Base-by-base conservation (phyloP, 106 monocot genomes). In the Chionographis japonica region DNA sequence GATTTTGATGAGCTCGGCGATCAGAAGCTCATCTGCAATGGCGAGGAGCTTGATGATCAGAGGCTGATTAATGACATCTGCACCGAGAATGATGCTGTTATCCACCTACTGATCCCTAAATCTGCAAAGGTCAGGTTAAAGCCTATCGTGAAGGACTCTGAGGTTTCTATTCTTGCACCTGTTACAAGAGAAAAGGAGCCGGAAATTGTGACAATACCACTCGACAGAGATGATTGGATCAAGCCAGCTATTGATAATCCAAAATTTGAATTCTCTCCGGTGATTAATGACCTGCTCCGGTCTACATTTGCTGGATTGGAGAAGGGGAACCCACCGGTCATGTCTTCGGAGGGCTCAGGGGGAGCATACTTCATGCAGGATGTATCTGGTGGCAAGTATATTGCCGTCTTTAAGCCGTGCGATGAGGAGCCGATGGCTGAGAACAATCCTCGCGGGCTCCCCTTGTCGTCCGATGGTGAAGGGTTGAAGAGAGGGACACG, bases 391-490 rank as follows among this genome's bases (percentile, higher is more conserved):
- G 18, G 16, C 3, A 80, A 77, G 18, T 65, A 76, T 63, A 61
- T 80, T 52, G 71, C 74, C 4, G 87, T 88, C 12, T 88, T 88
- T 56, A 88, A 88, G 74, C 87, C 87, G 2, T 68, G 54, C 13
- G 87, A 88, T 63, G 87, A 87, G 71, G 87, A 87, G 46, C 87
- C 87, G 6, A 77, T 83, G 87, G 87, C 87, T 16, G 68, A 67
- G 63, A 87, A 82, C 65, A 86, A 87, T 72, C 87, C 87, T 16
- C 78, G 77, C 19, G 87, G 87, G 2, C 79, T 87, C n/a, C 83
- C 87, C 4, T 50, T 83, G 52, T 76, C 82, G 8, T 8, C 53
- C 4, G 82, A 87, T 55, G 82, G 87, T 38, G 83, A 87, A 74
- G 87, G 87, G 9, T 51, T 87, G 65, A 87, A 87, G 52, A 76